Conservation (phyloP, 2,329 filamentous ascomycete species). For the Chrysosporium keratinophilum region DNA sequence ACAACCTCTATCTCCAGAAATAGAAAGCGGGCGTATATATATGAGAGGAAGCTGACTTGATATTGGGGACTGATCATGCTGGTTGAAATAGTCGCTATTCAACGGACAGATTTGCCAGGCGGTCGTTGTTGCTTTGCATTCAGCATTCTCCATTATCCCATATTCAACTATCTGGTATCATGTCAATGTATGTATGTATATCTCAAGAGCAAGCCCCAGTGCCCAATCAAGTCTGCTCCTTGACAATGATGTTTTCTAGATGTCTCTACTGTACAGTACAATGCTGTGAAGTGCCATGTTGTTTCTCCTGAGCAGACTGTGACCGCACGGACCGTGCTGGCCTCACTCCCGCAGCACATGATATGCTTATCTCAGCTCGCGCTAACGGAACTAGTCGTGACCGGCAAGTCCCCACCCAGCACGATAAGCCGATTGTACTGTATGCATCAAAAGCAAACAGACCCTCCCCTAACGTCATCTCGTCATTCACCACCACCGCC, state of each 20-base stretch:
- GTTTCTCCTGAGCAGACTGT: no score
- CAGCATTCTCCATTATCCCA: not conserved
- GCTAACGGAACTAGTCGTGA: not conserved
- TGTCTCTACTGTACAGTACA: no score
- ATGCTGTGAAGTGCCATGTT: no score
- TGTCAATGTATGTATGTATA: not conserved
- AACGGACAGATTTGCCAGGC: no score
- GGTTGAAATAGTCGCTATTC: not conserved
- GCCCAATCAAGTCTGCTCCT: no score
- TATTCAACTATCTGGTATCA: not conserved
- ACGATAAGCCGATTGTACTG: not conserved
- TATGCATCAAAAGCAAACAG: not conserved
- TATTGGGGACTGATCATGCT: not conserved
- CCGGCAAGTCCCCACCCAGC: not conserved
- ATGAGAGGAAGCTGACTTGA: not conserved
- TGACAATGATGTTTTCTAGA: no score
- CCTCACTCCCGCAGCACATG: no score
- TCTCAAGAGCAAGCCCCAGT: no score
- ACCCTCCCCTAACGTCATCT: not conserved
- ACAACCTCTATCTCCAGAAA: not conserved
- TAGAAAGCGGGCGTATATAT: not conserved
- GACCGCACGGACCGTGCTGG: no score
- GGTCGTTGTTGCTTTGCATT: not conserved
- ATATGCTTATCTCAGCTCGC: no score
- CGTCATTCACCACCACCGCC: not conserved